Conservation (phyloP, 805 yeast genomes). For the Candida andamanensis region DNA sequence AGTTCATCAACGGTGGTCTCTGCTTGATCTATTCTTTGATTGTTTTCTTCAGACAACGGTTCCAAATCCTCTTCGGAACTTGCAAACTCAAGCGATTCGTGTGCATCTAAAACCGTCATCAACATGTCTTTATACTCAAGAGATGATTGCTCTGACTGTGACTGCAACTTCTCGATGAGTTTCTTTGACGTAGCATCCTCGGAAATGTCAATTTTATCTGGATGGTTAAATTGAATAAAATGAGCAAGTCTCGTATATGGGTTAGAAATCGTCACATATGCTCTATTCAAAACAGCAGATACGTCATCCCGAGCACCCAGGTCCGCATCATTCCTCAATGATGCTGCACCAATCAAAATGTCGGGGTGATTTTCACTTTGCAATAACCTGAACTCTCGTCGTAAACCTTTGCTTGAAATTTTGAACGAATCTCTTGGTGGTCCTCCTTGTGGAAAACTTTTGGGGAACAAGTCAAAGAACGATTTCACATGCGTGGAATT, state of each 20-base stretch:
- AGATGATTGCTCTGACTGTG: slow-evolving; percentile 23
- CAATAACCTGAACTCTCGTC: slow-evolving; percentile 68
- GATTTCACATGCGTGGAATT: slow-evolving; percentile 8
- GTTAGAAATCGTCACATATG: slow-evolving; percentile 63
- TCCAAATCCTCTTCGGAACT: slow-evolving; percentile 53
- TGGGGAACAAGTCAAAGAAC: slow-evolving; percentile 68
- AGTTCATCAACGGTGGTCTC: slow-evolving; percentile 44
- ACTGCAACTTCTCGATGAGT: slow-evolving; percentile 39
- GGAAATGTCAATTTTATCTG: slow-evolving; percentile 44
- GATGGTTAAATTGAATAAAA: slow-evolving; percentile 30
- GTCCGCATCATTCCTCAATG: slow-evolving; percentile 11
- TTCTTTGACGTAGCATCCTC: slow-evolving; percentile 50
- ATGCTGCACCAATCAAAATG: slow-evolving; percentile 29
- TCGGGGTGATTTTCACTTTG: slow-evolving; percentile 87
- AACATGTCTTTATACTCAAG: slow-evolving; percentile 50
- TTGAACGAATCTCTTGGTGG: slow-evolving; percentile 59
- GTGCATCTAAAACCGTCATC: slow-evolving; percentile 76
- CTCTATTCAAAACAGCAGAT: slow-evolving; percentile 60
- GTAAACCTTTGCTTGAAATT: slow-evolving; percentile 49
- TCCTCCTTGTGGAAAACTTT: slow-evolving; percentile 60
- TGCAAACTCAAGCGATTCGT: slow-evolving; percentile 74
- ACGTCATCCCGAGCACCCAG: slow-evolving; percentile 27
- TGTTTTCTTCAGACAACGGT: slow-evolving; percentile 50
- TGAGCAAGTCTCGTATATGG: slow-evolving; percentile 59
- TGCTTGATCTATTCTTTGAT: slow-evolving; percentile 45